Percentiles rank a stretch among this genome's conserved stretches.
These are phyloP conservation scores for Rubroshorea leprosula DNA, from an alignment of 345 rosid species.

Conservation along the genomic window DNA sequence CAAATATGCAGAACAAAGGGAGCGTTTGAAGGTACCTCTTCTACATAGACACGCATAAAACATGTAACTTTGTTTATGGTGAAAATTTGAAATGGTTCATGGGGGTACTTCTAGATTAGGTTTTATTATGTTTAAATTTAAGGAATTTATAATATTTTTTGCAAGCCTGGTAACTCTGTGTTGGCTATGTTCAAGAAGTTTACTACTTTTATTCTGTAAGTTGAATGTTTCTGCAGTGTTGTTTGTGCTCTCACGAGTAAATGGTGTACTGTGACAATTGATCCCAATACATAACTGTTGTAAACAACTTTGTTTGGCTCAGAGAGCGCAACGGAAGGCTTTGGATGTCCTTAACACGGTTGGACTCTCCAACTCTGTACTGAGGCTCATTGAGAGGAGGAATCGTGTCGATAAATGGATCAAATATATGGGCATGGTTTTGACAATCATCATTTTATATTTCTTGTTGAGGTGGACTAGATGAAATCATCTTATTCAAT, in stretches of 20 bases:
- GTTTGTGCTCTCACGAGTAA: no score
- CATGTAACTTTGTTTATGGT: not conserved
- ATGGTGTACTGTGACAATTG: no score
- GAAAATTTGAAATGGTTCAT: not conserved
- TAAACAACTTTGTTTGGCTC: conserved; percentile 12
- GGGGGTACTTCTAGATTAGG: no score
- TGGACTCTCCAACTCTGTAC: conserved; percentile 82
- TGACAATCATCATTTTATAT: conserved; percentile 51
- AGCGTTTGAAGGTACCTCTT: conserved; percentile 70
- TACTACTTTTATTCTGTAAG: no score
- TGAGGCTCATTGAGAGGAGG: conserved; percentile 91
- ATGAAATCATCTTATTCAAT: conserved; percentile 9
- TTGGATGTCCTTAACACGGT: conserved; percentile 80
- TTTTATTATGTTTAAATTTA: no score
- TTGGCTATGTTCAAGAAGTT: no score
- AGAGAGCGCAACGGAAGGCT: conserved; percentile 92
- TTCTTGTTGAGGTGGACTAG: conserved; percentile 59
- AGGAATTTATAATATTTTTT: no score
- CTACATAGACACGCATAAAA: not conserved
- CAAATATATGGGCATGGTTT: conserved; percentile 76
- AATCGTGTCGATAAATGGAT: conserved; percentile 83
- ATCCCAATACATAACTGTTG: not conserved
- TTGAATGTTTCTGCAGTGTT: no score
- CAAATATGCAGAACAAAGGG: conserved; percentile 87
- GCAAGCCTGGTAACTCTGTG: no score